Conservation (phyloP, 768 basidiomycete genomes). For the Boletus coccyginus region DNA sequence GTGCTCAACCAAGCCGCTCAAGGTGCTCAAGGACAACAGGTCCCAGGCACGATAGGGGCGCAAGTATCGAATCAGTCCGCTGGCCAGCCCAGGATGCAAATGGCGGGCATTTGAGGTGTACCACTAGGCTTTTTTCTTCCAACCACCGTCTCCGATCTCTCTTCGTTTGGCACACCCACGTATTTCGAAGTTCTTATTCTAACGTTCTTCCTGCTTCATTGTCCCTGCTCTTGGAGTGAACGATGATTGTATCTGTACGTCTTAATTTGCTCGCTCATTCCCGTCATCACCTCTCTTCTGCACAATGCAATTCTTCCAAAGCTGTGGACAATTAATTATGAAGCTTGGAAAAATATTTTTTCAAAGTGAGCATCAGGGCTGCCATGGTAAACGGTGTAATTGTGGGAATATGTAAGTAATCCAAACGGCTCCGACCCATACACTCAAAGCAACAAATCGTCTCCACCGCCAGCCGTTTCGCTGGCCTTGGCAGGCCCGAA, state of each 20-base stretch:
- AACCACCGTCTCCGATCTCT: conserved; percentile 12
- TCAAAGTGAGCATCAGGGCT: not conserved
- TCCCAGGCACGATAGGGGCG: conserved; percentile 31
- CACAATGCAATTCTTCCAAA: conserved; percentile 21
- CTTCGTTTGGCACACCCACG: conserved; percentile 1
- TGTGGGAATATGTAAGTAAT: not conserved
- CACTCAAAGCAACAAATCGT: conserved; percentile 43
- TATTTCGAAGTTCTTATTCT: conserved; percentile 21
- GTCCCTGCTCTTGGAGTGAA: conserved; percentile 32
- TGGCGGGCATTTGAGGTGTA: conserved; percentile 33
- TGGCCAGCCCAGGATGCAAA: conserved; percentile 33
- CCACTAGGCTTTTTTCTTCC: conserved; percentile 2
- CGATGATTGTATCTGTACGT: conserved; percentile 39
- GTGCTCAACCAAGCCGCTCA: conserved; percentile 36
- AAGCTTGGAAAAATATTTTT: not conserved
- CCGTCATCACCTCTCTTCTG: conserved; percentile 11
- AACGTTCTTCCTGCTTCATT: conserved; percentile 16
- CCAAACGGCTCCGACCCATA: not conserved
- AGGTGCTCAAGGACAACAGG: conserved; percentile 38
- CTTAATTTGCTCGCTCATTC: conserved; percentile 31
- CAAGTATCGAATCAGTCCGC: conserved; percentile 25
- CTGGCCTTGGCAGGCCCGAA: conserved; percentile 28
- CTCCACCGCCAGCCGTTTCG: conserved; percentile 30
- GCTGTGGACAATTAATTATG: conserved; percentile 16
- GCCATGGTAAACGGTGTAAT: conserved; percentile 7